Evolutionary conservation across 108 stramenopile species (phyloP).

Genomic region (Pseudonitzschia multistriata): DNA sequence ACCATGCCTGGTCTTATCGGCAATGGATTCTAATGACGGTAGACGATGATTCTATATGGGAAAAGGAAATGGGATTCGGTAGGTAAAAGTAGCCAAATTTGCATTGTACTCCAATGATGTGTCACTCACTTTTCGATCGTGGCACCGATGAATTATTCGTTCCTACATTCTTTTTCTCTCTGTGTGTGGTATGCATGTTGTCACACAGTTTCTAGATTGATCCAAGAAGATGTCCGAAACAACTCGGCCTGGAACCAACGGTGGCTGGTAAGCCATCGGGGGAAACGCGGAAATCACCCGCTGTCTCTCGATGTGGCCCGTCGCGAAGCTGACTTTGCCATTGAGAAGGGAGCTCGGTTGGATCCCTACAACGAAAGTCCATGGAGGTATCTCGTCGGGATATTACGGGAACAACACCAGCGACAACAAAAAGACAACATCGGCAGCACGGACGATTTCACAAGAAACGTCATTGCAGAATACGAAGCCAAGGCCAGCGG

Average conservation of each 20-base stretch:
- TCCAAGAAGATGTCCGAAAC: constrained; percentile 87
- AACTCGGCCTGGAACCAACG: constrained; percentile 99
- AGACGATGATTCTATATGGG: constrained; percentile 50
- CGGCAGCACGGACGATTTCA: neutral
- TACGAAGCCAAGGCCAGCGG: constrained; percentile 21
- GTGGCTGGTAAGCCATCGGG: constrained; percentile 88
- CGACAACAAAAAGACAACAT: neutral
- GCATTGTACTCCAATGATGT: neutral
- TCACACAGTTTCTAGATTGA: constrained; percentile 42
- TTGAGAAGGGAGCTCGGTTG: constrained; percentile 40
- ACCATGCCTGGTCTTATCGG: constrained; percentile 97
- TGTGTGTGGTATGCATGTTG: neutral
- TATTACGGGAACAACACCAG: constrained; percentile 66
- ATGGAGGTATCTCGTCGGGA: constrained; percentile 76
- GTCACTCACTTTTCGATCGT: neutral
- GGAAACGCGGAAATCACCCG: constrained; percentile 9
- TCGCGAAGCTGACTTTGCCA: constrained; percentile 64
- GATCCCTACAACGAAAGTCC: constrained; percentile 89
- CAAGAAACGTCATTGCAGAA: constrained; percentile 13
- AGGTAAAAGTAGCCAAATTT: neutral
- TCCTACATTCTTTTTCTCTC: neutral
- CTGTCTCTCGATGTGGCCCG: constrained; percentile 37
- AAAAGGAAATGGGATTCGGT: constrained; percentile 76
- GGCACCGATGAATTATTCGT: neutral
- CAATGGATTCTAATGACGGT: constrained; percentile 84